Evolutionary conservation across 148 eudicot genomes (phyloP).

Genomic region (Amaranthus cruentus): DNA sequence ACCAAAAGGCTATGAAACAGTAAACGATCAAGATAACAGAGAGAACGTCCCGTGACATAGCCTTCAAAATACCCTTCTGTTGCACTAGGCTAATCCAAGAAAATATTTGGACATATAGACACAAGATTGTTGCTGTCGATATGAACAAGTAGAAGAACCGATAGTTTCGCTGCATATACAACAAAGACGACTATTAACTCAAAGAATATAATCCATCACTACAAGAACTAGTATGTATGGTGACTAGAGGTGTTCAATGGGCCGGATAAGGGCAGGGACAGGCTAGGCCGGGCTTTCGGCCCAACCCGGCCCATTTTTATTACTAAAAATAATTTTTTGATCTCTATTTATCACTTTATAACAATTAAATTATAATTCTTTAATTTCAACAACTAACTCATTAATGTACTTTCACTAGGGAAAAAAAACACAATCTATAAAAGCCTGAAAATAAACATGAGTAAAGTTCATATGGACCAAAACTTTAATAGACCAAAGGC

Average conservation of each 20-base stretch:
- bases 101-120: constrained; percentile 73
- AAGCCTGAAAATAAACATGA: too few species aligned
- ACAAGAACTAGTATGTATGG: not conserved
- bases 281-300: too few species aligned
- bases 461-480: too few species aligned
- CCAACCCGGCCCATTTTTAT: too few species aligned
- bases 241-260: not conserved
- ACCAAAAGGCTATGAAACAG: constrained; percentile 87
- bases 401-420: too few species aligned
- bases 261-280: too few species aligned
- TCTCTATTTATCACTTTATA: too few species aligned
- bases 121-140: constrained; percentile 62
- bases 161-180: constrained; percentile 77
- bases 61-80: constrained; percentile 35
- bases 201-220: not conserved
- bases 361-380: too few species aligned
- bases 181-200: constrained; percentile 10
- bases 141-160: constrained; percentile 80
- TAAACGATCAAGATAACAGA: constrained; percentile 64
- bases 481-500: too few species aligned
- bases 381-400: too few species aligned
- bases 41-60: constrained; percentile 54
- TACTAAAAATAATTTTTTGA: not conserved
- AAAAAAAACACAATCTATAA: too few species aligned
- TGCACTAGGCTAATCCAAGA: constrained; percentile 54